A percentile compares a stretch with the other conserved stretches of the same genome.
These are phyloP conservation scores for Leishmania martiniquensis DNA, from an alignment of 208 protist species.

Conservation along the genomic window DNA sequence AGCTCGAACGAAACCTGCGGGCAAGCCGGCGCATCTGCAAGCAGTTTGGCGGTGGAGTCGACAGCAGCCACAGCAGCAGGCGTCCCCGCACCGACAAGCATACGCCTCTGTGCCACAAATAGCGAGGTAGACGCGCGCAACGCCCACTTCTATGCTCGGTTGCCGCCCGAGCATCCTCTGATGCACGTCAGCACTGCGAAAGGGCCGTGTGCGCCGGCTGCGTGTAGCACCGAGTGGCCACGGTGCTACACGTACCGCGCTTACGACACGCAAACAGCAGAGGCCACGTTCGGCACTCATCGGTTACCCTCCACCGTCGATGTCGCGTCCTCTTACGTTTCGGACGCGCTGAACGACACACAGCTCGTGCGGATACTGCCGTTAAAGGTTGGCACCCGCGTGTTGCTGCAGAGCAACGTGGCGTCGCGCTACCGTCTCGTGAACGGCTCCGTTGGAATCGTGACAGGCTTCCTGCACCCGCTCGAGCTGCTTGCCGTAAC, in stretches of 20 bases:
- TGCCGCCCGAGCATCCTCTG: constrained; percentile 34
- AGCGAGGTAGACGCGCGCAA: constrained; percentile 70
- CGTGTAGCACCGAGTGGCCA: constrained; percentile 3
- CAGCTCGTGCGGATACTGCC: constrained; percentile 40
- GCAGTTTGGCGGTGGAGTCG: neutral
- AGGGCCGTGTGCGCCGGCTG: neutral
- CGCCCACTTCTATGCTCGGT: constrained; percentile 50
- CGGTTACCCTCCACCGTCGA: neutral
- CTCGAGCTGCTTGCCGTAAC: constrained; percentile 65
- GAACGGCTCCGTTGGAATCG: constrained; percentile 73
- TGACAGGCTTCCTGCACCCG: constrained; percentile 78
- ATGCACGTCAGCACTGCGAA: neutral
- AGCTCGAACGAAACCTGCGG: neutral
- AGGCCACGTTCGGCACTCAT: neutral
- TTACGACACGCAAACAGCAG: constrained; percentile 17
- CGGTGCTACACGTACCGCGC: constrained; percentile 40
- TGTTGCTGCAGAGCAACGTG: constrained; percentile 79
- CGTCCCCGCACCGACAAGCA: neutral
- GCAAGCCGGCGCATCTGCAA: neutral
- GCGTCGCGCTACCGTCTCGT: constrained; percentile 59
- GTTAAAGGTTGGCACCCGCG: constrained; percentile 71
- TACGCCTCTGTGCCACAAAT: constrained; percentile 79
- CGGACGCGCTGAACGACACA: constrained; percentile 50
- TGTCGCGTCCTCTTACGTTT: neutral
- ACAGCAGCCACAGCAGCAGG: neutral